Evolutionary conservation across 257 asterid genomes (phyloP).

Genomic region (Nicotiana paniculata): DNA sequence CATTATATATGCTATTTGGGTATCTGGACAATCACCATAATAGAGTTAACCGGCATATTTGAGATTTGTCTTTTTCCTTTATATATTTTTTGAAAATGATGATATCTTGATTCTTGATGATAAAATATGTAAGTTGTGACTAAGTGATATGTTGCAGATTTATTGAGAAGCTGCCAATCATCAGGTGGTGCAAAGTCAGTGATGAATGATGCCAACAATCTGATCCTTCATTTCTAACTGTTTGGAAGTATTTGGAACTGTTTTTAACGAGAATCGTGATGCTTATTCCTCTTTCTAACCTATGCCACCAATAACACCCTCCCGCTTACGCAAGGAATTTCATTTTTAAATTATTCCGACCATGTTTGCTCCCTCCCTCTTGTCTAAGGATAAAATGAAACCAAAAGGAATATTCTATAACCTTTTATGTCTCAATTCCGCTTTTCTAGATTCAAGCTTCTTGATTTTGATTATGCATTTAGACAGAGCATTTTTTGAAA

Average conservation of each 20-base stretch:
- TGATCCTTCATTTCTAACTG: not conserved
- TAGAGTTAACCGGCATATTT: not conserved
- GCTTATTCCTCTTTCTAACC: not conserved
- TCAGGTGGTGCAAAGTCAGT: not conserved
- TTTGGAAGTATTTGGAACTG: slow-evolving; percentile 3
- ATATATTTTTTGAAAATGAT: not conserved
- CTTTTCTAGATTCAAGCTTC: too few species aligned
- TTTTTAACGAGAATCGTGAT: slow-evolving; percentile 5
- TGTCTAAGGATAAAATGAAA: not conserved
- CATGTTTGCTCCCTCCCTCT: not conserved
- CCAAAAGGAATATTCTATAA: too few species aligned
- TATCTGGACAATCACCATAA: not conserved
- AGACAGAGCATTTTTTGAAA: too few species aligned
- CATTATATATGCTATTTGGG: not conserved
- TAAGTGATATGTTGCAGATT: not conserved
- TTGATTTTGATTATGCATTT: too few species aligned
- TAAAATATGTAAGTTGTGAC: not conserved
- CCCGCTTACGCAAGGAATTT: not conserved
- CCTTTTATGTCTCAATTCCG: too few species aligned
- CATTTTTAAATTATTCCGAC: not conserved
- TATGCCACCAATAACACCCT: not conserved
- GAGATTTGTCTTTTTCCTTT: not conserved
- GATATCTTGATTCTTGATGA: not conserved
- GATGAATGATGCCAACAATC: not conserved
- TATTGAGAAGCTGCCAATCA: not conserved